These are phyloP conservation scores for Penstemon barbatus DNA, from an alignment of 257 asterid genomes.

Conservation along the genomic window DNA sequence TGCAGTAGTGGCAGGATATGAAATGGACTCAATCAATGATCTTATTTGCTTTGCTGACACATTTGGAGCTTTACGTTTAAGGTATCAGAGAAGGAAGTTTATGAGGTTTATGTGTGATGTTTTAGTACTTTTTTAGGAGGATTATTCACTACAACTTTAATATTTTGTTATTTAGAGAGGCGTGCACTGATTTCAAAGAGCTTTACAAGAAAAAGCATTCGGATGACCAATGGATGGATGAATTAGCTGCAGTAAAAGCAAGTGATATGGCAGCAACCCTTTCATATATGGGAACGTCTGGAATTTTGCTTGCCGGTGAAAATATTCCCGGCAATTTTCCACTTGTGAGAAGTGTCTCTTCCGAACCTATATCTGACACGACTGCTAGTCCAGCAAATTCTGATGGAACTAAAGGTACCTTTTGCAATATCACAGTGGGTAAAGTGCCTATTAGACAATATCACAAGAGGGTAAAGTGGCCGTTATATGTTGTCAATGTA, in stretches of 20 bases:
- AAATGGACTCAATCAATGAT: slow-evolving; percentile 65
- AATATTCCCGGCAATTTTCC: slow-evolving; percentile 34
- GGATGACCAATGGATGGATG: slow-evolving; percentile 82
- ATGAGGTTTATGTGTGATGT: too few species aligned
- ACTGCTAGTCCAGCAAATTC: slow-evolving; percentile 35
- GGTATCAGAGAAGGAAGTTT: slow-evolving; percentile 34
- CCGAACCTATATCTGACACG: slow-evolving; percentile 46
- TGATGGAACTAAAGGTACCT: slow-evolving; percentile 54
- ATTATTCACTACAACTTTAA: neutral
- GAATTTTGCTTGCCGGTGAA: slow-evolving; percentile 60
- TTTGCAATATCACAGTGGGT: neutral
- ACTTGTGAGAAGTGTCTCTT: slow-evolving; percentile 41
- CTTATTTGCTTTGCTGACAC: slow-evolving; percentile 73
- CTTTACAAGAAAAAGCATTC: slow-evolving; percentile 74
- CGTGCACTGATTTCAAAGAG: slow-evolving; percentile 75
- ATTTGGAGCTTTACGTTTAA: slow-evolving; percentile 82
- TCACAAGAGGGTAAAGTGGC: too few species aligned
- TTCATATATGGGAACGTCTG: slow-evolving; percentile 55
- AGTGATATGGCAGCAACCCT: slow-evolving; percentile 43
- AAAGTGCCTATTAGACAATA: too few species aligned
- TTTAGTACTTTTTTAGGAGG: too few species aligned
- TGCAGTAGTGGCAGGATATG: slow-evolving; percentile 89
- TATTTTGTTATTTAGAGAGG: slow-evolving; percentile 47
- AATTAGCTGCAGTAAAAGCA: slow-evolving; percentile 84
- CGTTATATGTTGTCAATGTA: too few species aligned